Evolutionary conservation across 345 rosid species (phyloP), one percentile per base, ranked within the genome.

Genomic region (Combretum micranthum): DNA sequence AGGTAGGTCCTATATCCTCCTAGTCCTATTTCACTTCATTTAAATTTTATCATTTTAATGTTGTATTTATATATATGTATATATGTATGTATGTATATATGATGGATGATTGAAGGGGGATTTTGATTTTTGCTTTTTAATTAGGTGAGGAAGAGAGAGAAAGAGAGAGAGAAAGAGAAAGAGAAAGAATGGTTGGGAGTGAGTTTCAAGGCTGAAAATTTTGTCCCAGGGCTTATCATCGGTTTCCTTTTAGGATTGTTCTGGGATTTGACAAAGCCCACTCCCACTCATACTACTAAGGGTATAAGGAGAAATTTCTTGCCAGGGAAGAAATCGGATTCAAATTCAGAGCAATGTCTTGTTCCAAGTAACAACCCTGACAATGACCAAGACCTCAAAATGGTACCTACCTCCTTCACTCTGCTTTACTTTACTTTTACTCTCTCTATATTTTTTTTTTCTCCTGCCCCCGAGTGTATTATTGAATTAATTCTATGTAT

Each of bases 171-270:
- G 66, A 80, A 78, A 73, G 77, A 70, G 63, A 76, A 74, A 50
- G 81, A 80, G 62, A 75, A 55, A 60, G 75, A 74, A 52, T 73
- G 77, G 60, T 64, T 91, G 21, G 62, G 84, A 10, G 90, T 71
- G 49, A 79, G 90, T 77, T 91, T 91, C 65, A 79, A 61, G 73
- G 72, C 77, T 5, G 90, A 88, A 71, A 91, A 91, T 68, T 83
- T 88, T 63, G 66, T 88, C 62, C 95, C 96, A 1, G 95, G 96
- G 20, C 65, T 91, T 51, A 73, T 88, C 5, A 83, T 88, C 37
- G 98, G 98, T 57, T 88, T 91, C 83, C 79, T 91, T 67, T 55
- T 82, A 5, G 98, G 98, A 48, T 70, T 84, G 77, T 58, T 91
- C 25, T 58, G 79, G 78, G 98, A 91, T 70, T 80, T 91, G 19